Conservation (phyloP, 345 rosid genomes). For the Corchorus capsularis region DNA sequence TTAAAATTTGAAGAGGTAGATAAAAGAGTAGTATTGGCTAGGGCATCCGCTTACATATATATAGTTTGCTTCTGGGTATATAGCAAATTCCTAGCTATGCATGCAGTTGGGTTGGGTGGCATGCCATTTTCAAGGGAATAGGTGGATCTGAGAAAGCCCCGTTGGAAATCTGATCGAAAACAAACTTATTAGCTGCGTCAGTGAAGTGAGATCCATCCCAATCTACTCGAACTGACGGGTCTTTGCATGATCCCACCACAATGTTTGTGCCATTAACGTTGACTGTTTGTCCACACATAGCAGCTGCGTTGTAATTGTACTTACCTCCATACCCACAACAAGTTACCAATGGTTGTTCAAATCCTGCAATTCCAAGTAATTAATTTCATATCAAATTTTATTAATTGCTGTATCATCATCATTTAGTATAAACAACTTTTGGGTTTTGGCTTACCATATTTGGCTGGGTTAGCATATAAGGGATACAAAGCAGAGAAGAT, state of each 20-base stretch:
- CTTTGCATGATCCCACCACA: no score
- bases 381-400: conserved; percentile 38
- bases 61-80: no score
- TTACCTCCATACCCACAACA: conserved; percentile 5
- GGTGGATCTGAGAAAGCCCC: background rate
- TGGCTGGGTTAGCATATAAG: no score
- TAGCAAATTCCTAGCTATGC: no score
- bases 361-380: conserved; percentile 24
- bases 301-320: conserved; percentile 23
- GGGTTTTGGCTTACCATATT: conserved; percentile 2
- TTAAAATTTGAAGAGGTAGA: no score
- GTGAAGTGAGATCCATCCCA: background rate
- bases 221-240: conserved; percentile 19
- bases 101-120: background rate
- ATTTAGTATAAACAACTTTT: no score
- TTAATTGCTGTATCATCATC: conserved; percentile 25
- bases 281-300: conserved; percentile 18
- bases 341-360: conserved; percentile 25
- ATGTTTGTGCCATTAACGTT: conserved; percentile 24
- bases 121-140: background rate
- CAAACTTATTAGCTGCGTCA: background rate
- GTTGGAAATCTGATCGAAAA: background rate
- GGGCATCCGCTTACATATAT: no score
- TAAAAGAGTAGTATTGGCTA: no score
- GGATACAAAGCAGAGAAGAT: conserved; percentile 42